Percentiles rank a stretch among this genome's conserved stretches.
phyloP scores from a whole-genome alignment of 2,329 filamentous ascomycete genomes.

The Chaetothyriales sp. region DNA sequence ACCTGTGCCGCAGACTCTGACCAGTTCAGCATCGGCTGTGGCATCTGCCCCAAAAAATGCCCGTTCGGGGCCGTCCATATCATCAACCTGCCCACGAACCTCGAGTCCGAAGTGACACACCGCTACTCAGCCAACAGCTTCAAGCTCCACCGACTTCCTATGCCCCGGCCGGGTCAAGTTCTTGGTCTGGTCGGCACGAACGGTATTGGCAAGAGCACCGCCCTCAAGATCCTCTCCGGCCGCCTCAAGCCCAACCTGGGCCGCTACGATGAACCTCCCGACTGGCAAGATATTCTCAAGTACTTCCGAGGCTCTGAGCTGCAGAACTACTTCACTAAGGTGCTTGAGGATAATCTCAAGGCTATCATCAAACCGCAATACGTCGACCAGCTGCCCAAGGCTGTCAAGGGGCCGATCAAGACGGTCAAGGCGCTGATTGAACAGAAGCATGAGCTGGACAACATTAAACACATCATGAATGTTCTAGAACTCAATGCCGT shows the following conservation, averaged over 20 bases:
- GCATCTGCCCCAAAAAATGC: conserved; percentile 99
- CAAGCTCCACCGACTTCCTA: conserved; percentile 93
- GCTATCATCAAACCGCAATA: conserved; percentile 98
- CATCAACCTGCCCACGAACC: conserved; percentile 98
- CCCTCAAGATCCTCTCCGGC: conserved; percentile 92
- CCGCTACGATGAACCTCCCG: conserved; percentile 85
- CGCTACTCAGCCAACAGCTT: conserved; percentile 99
- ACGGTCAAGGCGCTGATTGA: conserved; percentile 66
- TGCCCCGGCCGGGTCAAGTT: conserved; percentile 88
- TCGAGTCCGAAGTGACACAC: conserved; percentile 95
- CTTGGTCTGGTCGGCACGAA: conserved; percentile 95
- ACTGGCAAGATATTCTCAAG: conserved; percentile 98
- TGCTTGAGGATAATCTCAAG: conserved; percentile 92
- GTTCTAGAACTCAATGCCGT: conserved; percentile 78
- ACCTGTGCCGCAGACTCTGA: neutral
- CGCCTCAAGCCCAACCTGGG: conserved; percentile 98
- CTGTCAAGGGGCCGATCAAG: conserved; percentile 68
- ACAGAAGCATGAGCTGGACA: conserved; percentile 58
- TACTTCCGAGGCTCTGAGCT: conserved; percentile 95
- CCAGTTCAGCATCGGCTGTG: conserved; percentile 38
- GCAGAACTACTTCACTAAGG: conserved; percentile 98
- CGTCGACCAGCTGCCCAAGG: conserved; percentile 92
- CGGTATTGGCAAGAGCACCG: conserved; percentile 99
- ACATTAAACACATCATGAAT: conserved; percentile 68
- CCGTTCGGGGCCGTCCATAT: conserved; percentile 98